A percentile compares a stretch with the other conserved stretches of the same genome.
Conservation (phyloP, 345 rosid species). For the Dimocarpus longan region DNA sequence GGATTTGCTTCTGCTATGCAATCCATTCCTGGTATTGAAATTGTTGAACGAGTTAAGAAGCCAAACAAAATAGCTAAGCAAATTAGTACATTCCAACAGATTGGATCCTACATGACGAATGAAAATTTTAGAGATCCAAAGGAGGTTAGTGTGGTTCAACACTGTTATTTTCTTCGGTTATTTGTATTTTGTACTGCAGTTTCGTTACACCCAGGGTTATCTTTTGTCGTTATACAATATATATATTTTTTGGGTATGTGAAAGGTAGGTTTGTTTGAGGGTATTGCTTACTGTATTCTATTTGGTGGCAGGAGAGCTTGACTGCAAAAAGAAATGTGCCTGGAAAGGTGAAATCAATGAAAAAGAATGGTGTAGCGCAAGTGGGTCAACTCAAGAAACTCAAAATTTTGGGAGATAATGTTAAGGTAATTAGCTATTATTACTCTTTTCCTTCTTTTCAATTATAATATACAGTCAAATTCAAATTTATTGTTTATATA, state of each 20-base stretch:
- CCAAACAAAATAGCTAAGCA: constrained; percentile 46
- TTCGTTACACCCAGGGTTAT: not conserved
- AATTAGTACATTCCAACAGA: constrained; percentile 40
- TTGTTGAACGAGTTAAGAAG: constrained; percentile 56
- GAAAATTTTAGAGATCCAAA: constrained; percentile 52
- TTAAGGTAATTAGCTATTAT: constrained; percentile 53
- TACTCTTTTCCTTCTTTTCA: not conserved
- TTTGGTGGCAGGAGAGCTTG: constrained; percentile 58
- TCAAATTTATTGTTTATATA: not conserved
- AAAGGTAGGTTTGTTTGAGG: not conserved
- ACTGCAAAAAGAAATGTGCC: constrained; percentile 43
- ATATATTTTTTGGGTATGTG: not conserved
- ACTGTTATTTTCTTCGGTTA: not conserved
- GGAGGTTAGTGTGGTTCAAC: constrained; percentile 48
- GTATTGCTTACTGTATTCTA: constrained; percentile 9
- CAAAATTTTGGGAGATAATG: constrained; percentile 79
- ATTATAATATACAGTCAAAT: not conserved
- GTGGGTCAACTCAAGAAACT: constrained; percentile 51
- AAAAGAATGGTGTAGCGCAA: constrained; percentile 39
- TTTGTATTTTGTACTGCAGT: not conserved
- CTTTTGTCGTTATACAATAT: not conserved
- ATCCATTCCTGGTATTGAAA: constrained; percentile 45
- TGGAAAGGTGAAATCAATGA: constrained; percentile 58
- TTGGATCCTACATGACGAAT: constrained; percentile 40
- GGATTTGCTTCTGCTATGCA: constrained; percentile 47